Evolutionary conservation across 163 green algal species (phyloP).

Genomic region (Smithsoniella earleae): DNA sequence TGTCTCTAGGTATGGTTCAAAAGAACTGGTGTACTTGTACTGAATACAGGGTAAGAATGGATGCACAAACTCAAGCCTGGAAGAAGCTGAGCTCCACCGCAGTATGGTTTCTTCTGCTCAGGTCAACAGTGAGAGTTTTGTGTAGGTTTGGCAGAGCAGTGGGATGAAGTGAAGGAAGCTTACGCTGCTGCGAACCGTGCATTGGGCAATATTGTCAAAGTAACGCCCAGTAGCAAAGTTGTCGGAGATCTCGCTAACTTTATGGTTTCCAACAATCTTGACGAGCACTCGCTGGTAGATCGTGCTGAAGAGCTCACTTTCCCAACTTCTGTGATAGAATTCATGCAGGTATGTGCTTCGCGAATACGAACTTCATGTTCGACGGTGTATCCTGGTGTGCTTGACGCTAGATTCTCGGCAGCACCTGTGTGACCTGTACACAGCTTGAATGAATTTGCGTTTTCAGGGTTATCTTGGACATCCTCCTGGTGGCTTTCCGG

Average conservation of each 20-base stretch:
- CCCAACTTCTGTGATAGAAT: conserved; percentile 81
- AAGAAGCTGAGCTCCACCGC: no score
- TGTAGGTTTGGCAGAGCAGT: conserved; percentile 67
- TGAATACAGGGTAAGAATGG: no score
- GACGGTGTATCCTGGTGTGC: neutral
- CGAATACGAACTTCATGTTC: neutral
- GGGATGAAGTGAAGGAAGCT: conserved; percentile 69
- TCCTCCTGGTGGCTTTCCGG: conserved; percentile 74
- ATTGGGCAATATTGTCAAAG: conserved; percentile 89
- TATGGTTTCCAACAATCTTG: conserved; percentile 86
- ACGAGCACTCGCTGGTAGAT: conserved; percentile 67
- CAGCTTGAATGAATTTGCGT: neutral
- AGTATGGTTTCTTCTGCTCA: neutral
- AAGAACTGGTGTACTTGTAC: no score
- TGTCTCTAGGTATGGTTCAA: conserved; percentile 39
- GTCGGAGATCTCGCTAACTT: conserved; percentile 93
- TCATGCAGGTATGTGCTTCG: conserved; percentile 39
- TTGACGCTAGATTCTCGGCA: neutral
- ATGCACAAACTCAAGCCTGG: no score
- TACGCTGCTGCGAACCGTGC: conserved; percentile 82
- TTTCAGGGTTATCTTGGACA: conserved; percentile 81
- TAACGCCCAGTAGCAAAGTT: conserved; percentile 54
- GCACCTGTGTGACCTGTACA: neutral
- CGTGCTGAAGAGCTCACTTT: conserved; percentile 68
- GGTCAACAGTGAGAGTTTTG: neutral